Evolutionary conservation across 106 monocot genomes (phyloP), one percentile per base, ranked within the genome.

Genomic region (Iris macrosiphon): DNA sequence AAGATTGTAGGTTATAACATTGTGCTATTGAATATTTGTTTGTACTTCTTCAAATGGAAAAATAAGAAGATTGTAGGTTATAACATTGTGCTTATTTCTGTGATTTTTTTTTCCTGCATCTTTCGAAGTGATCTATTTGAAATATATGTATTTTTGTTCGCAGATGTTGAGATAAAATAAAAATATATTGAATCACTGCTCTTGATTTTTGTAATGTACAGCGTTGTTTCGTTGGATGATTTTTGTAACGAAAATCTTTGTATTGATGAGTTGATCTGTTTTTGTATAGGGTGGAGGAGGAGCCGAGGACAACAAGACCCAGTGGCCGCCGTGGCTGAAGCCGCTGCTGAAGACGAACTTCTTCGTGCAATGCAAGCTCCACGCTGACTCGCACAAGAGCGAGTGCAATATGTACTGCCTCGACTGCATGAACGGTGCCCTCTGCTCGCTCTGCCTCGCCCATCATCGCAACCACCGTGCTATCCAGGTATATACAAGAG

Each of bases 401-500:
- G 93, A 93, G 55, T 93, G 93, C 66, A 93, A 93, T 55, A 87
- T 88, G 87, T 93, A 78, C 78, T 93, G 93, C 53, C 72, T 93
- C 15, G 93, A 93, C 71, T 93, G 93, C 67, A 61, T 40, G 24
- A 70, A 76, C 17, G 83, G 75, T 14, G 80, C 93, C 23, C 77
- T 88, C 57, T 93, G 93, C 64, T 83, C 93, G 0, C 58, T 77
- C 26, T 96, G 95, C 60, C 76, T 96, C 68, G 52, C 82, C 51
- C 46, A 55, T 59, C 79, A 89, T 58, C 67, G 62, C 44, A 79
- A 95, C 37, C 95, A 95, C 51, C 79, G 70, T 32, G 60, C 74
- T 52, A 85, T 95, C 48, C 95, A 95, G 85, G 95, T 89, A 30
- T 21, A n/a, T n/a, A n/a, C n/a, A n/a, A n/a, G n/a, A n/a, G n/a